Evolutionary conservation across 140 eudicot species (phyloP).

Genomic region (Stevia rebaudiana): DNA sequence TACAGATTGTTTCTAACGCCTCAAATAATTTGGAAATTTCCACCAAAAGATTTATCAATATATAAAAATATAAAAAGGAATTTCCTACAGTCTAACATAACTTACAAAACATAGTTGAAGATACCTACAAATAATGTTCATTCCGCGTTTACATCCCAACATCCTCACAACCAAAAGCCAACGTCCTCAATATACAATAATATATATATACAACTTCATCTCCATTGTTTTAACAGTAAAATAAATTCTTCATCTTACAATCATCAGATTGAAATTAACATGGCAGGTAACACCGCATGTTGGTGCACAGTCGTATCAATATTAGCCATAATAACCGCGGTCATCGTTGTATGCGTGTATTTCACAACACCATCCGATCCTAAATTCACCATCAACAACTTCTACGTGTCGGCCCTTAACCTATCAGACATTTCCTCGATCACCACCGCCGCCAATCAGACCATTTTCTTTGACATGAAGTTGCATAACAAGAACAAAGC

Average conservation of each 20-base stretch:
- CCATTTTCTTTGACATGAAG: constrained; percentile 27
- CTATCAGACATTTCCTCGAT: constrained; percentile 27
- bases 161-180: constrained; percentile 1
- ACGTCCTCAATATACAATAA: background rate
- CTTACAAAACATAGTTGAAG: constrained; percentile 7
- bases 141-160: constrained; percentile 1
- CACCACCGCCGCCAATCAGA: constrained; percentile 25
- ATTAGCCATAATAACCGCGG: constrained; percentile 16
- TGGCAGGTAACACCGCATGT: background rate
- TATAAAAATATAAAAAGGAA: background rate
- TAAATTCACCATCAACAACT: constrained; percentile 26
- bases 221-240: background rate
- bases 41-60: background rate
- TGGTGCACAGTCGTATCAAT: constrained; percentile 11
- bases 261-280: constrained; percentile 4
- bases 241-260: background rate
- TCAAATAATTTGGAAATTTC: constrained; percentile 12
- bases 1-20: too few species aligned
- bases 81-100: constrained; percentile 13
- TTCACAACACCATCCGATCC: constrained; percentile 30
- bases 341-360: constrained; percentile 26
- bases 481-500: constrained; percentile 30
- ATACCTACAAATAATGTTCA: background rate
- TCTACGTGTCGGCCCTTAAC: constrained; percentile 27
- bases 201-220: background rate